phyloP scores from a whole-genome alignment of 805 yeast species.

The Candida sakaeoensis region DNA sequence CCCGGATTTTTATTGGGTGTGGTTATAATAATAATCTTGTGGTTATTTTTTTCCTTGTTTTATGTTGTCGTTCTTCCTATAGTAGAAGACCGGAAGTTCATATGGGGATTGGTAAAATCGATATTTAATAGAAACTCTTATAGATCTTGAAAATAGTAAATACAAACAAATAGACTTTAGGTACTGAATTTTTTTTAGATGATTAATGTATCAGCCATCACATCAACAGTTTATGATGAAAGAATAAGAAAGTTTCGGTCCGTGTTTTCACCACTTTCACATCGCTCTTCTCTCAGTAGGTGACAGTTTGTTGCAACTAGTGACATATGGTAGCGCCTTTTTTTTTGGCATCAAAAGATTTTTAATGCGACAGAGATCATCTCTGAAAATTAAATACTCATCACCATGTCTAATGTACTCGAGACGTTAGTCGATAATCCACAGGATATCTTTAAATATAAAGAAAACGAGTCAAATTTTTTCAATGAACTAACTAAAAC shows the following conservation, averaged over 20 bases:
- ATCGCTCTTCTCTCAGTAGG: no score
- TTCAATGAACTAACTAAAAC: conserved; percentile 40
- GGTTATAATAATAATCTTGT: conserved; percentile 27
- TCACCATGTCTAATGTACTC: conserved; percentile 20
- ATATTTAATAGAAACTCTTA: neutral
- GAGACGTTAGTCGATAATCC: conserved; percentile 20
- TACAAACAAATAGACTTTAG: neutral
- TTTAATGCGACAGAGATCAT: conserved; percentile 4
- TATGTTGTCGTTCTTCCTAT: neutral
- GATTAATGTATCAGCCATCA: no score
- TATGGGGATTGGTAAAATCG: neutral
- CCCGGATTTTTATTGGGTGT: conserved; percentile 27
- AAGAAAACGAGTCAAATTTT: conserved; percentile 10
- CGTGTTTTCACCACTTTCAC: no score
- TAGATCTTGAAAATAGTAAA: neutral
- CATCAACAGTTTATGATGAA: no score
- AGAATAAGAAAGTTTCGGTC: no score
- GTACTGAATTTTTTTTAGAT: no score
- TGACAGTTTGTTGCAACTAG: no score
- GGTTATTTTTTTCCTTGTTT: conserved; percentile 27
- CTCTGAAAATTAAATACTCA: conserved; percentile 5
- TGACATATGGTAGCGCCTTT: conserved; percentile 3
- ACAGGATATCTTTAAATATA: conserved; percentile 21
- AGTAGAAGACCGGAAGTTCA: neutral
- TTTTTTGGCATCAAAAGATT: neutral